Evolutionary conservation across 345 rosid genomes (phyloP).

Genomic region (Mercurialis annua): DNA sequence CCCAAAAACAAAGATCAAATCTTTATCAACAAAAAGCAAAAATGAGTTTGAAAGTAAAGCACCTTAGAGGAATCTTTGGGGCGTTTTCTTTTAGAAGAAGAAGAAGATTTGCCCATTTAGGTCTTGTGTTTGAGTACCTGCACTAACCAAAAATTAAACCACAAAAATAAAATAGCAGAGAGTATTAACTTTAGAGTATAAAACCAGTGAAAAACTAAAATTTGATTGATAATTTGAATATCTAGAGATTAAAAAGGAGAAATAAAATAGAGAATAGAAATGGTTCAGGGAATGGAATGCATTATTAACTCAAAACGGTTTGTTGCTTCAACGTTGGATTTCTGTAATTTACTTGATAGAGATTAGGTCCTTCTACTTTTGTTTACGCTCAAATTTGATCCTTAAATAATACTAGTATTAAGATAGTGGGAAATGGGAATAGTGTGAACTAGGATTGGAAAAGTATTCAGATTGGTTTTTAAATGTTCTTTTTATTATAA

Average conservation of each 20-base stretch:
- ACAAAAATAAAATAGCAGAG: background rate
- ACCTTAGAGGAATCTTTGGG: slow-evolving; percentile 21
- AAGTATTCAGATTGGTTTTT: too few relatives aligned
- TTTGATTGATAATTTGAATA: too few relatives aligned
- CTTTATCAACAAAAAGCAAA: background rate
- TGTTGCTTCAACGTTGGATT: too few relatives aligned
- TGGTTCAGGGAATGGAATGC: background rate
- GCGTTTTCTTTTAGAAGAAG: slow-evolving; percentile 17
- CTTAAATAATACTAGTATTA: too few relatives aligned
- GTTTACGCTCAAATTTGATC: too few relatives aligned
- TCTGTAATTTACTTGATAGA: too few relatives aligned
- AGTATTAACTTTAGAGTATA: background rate
- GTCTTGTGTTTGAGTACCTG: background rate
- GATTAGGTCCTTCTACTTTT: too few relatives aligned
- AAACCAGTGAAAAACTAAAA: background rate
- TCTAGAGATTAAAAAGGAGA: background rate
- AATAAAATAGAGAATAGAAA: background rate
- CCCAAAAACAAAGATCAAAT: background rate
- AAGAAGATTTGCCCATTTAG: slow-evolving; percentile 22
- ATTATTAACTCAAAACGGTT: too few relatives aligned
- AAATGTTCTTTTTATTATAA: too few relatives aligned
- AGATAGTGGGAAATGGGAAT: too few relatives aligned
- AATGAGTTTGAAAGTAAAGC: background rate
- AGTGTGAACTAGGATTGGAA: too few relatives aligned
- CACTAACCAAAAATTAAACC: slow-evolving; percentile 8